Percentiles rank a stretch among this genome's conserved stretches.
phyloP scores from a whole-genome alignment of 495 filamentous ascomycete genomes.

The Xylaria nigripes region DNA sequence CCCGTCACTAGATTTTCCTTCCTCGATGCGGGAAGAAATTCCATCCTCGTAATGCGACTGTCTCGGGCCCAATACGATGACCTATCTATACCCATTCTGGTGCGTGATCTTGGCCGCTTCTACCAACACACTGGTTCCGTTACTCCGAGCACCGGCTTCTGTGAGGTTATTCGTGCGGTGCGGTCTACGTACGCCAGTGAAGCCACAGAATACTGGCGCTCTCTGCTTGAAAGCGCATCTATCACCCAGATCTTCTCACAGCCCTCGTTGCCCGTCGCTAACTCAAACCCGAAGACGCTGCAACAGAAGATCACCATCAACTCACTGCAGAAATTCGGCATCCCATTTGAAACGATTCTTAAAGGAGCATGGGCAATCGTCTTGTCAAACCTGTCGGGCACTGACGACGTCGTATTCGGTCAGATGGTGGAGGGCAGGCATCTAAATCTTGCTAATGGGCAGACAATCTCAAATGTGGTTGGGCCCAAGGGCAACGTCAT shows the following conservation, averaged over 20 bases:
- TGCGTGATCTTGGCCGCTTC: conserved; percentile 36
- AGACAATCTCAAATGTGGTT: conserved; percentile 33
- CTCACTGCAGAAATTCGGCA: conserved; percentile 23
- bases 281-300: conserved; percentile 27
- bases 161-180: conserved; percentile 33
- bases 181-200: conserved; percentile 28
- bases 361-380: conserved; percentile 41
- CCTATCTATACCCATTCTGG: conserved; percentile 31
- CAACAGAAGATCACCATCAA: conserved; percentile 30
- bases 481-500: conserved; percentile 37
- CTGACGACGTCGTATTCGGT: conserved; percentile 41
- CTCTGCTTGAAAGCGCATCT: conserved; percentile 31
- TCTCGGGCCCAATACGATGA: conserved; percentile 42
- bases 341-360: conserved; percentile 35
- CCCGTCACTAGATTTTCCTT: conserved; percentile 42
- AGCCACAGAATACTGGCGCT: conserved; percentile 36
- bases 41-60: conserved; percentile 35
- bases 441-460: conserved; percentile 26
- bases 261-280: conserved; percentile 28
- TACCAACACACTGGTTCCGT: conserved; percentile 30
- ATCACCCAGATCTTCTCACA: conserved; percentile 39
- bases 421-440: conserved; percentile 32
- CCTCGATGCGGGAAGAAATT: conserved; percentile 39
- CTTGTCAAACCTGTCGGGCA: conserved; percentile 29
- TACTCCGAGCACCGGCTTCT: conserved; percentile 32